Conservation (phyloP, 495 filamentous ascomycete genomes). For the Bacidia gigantensis region DNA sequence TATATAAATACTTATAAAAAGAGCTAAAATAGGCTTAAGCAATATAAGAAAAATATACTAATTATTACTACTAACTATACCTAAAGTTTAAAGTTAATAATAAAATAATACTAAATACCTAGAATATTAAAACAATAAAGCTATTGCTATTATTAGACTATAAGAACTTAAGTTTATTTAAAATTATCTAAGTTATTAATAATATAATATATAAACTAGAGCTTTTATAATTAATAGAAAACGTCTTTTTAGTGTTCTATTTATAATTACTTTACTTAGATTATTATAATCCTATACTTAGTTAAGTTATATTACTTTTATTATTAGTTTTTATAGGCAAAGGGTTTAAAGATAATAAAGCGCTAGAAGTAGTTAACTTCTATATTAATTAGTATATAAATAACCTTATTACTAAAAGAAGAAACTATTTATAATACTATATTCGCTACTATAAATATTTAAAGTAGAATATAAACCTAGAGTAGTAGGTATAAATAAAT, state of each 20-base stretch:
- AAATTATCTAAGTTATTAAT: slow-evolving; percentile 1
- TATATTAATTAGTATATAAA: neutral
- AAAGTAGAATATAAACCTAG: neutral
- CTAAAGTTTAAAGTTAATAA: neutral
- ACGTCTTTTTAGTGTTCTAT: slow-evolving; percentile 1
- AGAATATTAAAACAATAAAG: neutral
- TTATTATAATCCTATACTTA: slow-evolving; percentile 3
- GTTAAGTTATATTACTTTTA: neutral
- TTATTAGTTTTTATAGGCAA: neutral
- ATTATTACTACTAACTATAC: neutral
- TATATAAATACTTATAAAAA: slow-evolving; percentile 3
- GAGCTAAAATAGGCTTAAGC: neutral
- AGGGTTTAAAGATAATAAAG: neutral
- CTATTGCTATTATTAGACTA: neutral
- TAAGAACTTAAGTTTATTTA: slow-evolving; percentile 1
- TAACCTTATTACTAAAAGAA: too few relatives aligned
- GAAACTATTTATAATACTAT: neutral
- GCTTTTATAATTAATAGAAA: neutral
- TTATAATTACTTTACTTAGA: slow-evolving; percentile 1
- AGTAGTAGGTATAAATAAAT: neutral
- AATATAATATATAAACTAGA: slow-evolving; percentile 4
- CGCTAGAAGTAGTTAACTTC: neutral
- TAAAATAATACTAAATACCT: neutral
- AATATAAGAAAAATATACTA: slow-evolving; percentile 3
- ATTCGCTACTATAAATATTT: neutral